These are phyloP conservation scores for Ganoderma leucocontextum DNA, from an alignment of 1,284 basidiomycete species.

Conservation along the genomic window DNA sequence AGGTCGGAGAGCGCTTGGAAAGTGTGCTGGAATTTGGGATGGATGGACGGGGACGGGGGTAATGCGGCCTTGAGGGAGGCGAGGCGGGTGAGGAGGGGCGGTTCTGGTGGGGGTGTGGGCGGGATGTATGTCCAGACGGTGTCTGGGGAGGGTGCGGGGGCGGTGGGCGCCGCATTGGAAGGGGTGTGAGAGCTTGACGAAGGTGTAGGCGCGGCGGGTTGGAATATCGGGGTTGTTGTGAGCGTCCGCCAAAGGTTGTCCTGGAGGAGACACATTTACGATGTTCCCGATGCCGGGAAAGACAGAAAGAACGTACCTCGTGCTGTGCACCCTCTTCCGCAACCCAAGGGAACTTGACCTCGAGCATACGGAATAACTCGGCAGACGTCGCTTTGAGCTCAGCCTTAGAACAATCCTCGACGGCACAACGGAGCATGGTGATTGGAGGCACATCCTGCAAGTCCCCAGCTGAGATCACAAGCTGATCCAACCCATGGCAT, in stretches of 20 bases:
- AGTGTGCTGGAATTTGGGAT: constrained; percentile 55
- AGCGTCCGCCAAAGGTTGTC: constrained; percentile 67
- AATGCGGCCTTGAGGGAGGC: constrained; percentile 53
- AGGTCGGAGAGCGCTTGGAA: constrained; percentile 67
- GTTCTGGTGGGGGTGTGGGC: constrained; percentile 47
- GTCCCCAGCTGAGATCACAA: constrained; percentile 46
- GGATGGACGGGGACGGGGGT: constrained; percentile 40
- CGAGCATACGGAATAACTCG: constrained; percentile 65
- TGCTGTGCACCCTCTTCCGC: constrained; percentile 57
- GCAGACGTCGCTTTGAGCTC: constrained; percentile 59
- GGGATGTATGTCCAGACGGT: constrained; percentile 62
- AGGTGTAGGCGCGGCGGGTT: constrained; percentile 23
- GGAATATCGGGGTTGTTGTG: constrained; percentile 59
- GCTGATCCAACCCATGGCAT: constrained; percentile 57
- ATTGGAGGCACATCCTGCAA: constrained; percentile 53
- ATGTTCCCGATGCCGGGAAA: constrained; percentile 6
- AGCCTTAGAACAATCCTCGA: constrained; percentile 56
- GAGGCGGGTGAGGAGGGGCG: constrained; percentile 58
- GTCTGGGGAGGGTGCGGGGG: constrained; percentile 30
- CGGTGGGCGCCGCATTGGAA: neutral
- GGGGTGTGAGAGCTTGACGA: constrained; percentile 10
- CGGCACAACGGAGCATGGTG: constrained; percentile 67
- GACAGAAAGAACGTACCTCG: constrained; percentile 52
- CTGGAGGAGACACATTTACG: constrained; percentile 45
- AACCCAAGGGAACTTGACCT: constrained; percentile 65